Base-by-base conservation (phyloP, 1,139 yeast genomes). In the Geotrichum bryndzae region DNA sequence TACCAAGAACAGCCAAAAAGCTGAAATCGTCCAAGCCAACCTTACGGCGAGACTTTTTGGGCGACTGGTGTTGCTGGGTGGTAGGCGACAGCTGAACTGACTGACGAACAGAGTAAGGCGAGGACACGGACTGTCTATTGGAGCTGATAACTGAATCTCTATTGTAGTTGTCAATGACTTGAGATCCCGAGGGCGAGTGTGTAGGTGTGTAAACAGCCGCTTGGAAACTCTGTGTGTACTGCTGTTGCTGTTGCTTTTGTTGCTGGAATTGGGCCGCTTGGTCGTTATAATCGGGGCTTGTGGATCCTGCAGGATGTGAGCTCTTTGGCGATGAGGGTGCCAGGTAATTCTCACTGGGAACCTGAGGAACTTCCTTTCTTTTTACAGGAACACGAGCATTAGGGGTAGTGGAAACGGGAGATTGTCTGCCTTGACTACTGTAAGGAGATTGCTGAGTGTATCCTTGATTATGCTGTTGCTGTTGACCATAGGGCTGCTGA, bases 21-120 rank as follows among this genome's bases (percentile, higher is more conserved):
- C 90, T 89, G 80, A 92, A 94, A 76, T 94, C 98, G 74, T 94
- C 98, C 67, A 94, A 82, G 0, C 98, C 97, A 63, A 92, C 87
- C 76, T 90, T 90, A 70, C 88, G 83, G 54, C 72, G 67, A 6
- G 68, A 62, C 48, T 68, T 67, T 25, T 65, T 64, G 50, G 61
- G 56, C 23, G 61, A 48, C 8, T 50, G 51, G 0, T 68, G 67
- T 6, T 63, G 52, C 38, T 59, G 63, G 5, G 51, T 59, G 29
- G 55, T 22, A 18, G 54, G 56, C 7, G 58, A 54, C 3, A 51
- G 48, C 25, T 54, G 57, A 29, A 51, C 31, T 11, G 61, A 58
- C 15, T 50, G 58, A 2, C 61, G 48, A 25, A 22, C 45, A 11
- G 57, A 55, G 29, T 46, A 55, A 5, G 51, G 51, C 22, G 45